Percentiles rank a stretch among this genome's conserved stretches.
These are phyloP conservation scores for Spencermartinsiella europaea DNA, from an alignment of 805 yeast species.

Conservation along the genomic window DNA sequence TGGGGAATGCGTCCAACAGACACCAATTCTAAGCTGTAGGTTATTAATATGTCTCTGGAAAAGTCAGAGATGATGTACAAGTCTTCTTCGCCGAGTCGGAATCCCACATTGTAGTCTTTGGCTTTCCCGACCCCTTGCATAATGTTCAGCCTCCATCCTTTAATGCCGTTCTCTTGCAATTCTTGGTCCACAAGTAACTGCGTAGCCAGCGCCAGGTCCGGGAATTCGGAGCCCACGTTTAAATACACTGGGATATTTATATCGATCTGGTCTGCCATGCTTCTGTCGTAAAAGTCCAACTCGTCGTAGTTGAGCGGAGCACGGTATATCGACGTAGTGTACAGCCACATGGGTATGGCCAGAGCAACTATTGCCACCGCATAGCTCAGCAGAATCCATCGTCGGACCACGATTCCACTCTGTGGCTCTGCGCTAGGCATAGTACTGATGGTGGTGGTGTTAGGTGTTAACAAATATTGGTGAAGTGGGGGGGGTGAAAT, in stretches of 20 bases:
- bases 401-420: slow-evolving; percentile 1
- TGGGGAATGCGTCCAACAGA: slow-evolving; percentile 59
- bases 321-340: slow-evolving; percentile 58
- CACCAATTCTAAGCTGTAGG: slow-evolving; percentile 41
- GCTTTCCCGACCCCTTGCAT: slow-evolving; percentile 23
- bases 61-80: slow-evolving; percentile 42
- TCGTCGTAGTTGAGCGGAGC: slow-evolving; percentile 51
- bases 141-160: slow-evolving; percentile 29
- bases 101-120: slow-evolving; percentile 37
- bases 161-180: slow-evolving; percentile 25
- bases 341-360: slow-evolving; percentile 57
- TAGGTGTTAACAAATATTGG: too few relatives aligned
- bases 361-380: slow-evolving; percentile 29
- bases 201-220: slow-evolving; percentile 59
- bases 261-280: slow-evolving; percentile 25
- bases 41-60: slow-evolving; percentile 37
- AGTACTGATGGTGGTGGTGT: too few relatives aligned
- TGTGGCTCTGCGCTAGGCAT: neutral
- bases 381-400: slow-evolving; percentile 10
- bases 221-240: slow-evolving; percentile 47
- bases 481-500: too few relatives aligned
- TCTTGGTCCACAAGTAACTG: slow-evolving; percentile 43
- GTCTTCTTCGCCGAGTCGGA: slow-evolving; percentile 36
- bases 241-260: slow-evolving; percentile 29
- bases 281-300: slow-evolving; percentile 33